Evolutionary conservation across 1,139 yeast species (phyloP).

Genomic region (Magnusiomyces fungicola): DNA sequence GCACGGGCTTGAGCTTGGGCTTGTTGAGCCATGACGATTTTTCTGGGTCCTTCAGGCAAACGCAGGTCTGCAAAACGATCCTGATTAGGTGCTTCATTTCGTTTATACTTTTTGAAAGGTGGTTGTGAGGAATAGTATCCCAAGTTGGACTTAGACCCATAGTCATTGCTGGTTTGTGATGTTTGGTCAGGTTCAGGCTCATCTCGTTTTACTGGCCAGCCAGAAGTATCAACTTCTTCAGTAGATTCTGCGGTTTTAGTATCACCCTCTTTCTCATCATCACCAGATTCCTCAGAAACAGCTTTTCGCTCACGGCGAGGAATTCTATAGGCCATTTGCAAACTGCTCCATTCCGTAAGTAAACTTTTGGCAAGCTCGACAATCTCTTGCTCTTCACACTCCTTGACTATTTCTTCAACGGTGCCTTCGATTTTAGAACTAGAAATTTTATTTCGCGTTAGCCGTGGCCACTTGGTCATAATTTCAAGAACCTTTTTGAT

Average conservation of each 20-base stretch:
- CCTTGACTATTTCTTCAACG: conserved; percentile 41
- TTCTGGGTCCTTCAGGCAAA: conserved; percentile 6
- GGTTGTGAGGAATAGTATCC: not conserved
- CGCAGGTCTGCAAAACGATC: conserved; percentile 4
- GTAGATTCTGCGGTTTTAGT: not conserved
- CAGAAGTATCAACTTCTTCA: conserved; percentile 1
- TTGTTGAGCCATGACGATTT: not conserved
- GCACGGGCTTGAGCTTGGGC: not conserved
- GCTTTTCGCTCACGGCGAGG: conserved; percentile 42
- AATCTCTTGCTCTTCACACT: conserved; percentile 19
- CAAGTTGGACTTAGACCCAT: conserved; percentile 1
- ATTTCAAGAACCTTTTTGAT: conserved; percentile 44
- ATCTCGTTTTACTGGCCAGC: conserved; percentile 7
- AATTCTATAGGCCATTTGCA: conserved; percentile 79
- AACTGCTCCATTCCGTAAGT: conserved; percentile 60
- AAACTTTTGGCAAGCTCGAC: conserved; percentile 41
- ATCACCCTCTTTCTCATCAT: not conserved
- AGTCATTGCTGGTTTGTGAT: no score
- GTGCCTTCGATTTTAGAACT: conserved; percentile 68
- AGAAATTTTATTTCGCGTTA: conserved; percentile 76
- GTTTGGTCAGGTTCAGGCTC: conserved; percentile 2
- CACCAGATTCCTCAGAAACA: conserved; percentile 1
- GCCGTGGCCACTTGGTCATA: conserved; percentile 66
- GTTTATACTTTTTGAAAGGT: not conserved
- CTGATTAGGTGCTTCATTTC: not conserved